phyloP scores from a whole-genome alignment of 2,329 filamentous ascomycete genomes.

The Alternaria dauci region DNA sequence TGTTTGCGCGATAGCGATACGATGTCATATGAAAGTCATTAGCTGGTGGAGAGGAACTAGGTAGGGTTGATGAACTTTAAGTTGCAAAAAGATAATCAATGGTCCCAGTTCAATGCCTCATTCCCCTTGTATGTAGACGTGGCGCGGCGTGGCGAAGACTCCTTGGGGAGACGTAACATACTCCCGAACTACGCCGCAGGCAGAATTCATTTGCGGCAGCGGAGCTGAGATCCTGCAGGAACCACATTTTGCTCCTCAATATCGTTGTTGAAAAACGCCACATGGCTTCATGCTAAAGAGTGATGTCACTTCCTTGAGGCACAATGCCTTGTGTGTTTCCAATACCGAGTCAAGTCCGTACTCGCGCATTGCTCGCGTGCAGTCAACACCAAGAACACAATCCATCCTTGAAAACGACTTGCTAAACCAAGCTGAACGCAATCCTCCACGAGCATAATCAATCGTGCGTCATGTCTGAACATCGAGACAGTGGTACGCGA shows the following conservation, averaged over 20 bases:
- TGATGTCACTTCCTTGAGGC: background rate
- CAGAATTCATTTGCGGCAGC: background rate
- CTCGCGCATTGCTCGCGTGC: background rate
- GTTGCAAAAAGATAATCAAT: background rate
- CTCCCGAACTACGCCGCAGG: background rate
- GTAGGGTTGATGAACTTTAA: background rate
- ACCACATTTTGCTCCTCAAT: background rate
- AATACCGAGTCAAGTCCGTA: background rate
- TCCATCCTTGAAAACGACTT: background rate
- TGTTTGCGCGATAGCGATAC: background rate
- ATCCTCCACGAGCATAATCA: background rate
- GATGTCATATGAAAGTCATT: background rate
- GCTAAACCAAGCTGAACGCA: background rate
- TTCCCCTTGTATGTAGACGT: background rate
- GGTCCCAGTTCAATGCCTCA: background rate
- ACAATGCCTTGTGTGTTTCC: background rate
- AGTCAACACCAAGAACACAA: background rate
- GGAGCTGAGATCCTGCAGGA: conserved; percentile 1
- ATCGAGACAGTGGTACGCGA: background rate
- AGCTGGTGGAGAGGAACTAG: background rate
- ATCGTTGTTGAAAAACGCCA: background rate
- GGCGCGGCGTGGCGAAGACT: background rate
- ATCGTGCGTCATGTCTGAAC: background rate
- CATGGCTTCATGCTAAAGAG: background rate
- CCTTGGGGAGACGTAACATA: background rate